Conservation (phyloP, 257 asterid species). For the Solanum pennellii region DNA sequence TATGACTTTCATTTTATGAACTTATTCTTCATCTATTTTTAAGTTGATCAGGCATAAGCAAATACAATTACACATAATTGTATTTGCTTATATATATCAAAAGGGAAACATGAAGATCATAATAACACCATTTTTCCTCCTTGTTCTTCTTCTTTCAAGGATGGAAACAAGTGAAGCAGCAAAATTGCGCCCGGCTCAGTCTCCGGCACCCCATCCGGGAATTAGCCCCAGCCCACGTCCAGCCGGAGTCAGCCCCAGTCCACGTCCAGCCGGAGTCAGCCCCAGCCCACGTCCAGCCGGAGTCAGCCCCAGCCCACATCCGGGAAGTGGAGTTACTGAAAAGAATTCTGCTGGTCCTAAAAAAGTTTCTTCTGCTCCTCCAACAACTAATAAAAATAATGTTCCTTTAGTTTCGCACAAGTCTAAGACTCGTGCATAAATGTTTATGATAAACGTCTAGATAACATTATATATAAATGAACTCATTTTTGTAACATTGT, state of each 20-base stretch:
- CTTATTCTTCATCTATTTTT: background rate
- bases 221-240: too few relatives aligned
- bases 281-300: too few relatives aligned
- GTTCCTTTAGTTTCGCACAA: background rate
- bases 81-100: background rate
- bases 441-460: background rate
- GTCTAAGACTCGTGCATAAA: background rate
- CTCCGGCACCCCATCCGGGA: too few relatives aligned
- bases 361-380: background rate
- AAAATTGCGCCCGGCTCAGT: too few relatives aligned
- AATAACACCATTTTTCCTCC: background rate
- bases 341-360: background rate
- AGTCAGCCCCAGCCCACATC: too few relatives aligned
- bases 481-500: background rate
- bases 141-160: background rate
- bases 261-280: fast-evolving
- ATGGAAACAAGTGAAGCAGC: background rate
- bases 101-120: background rate
- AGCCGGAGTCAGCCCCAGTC: too few relatives aligned
- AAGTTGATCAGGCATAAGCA: background rate
- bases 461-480: background rate
- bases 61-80: background rate
- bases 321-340: too few relatives aligned
- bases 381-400: background rate
- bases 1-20: background rate